Evolutionary conservation across 495 filamentous ascomycete genomes (phyloP), one percentile per base, ranked within the genome.

Genomic region (Neurospora sp.): DNA sequence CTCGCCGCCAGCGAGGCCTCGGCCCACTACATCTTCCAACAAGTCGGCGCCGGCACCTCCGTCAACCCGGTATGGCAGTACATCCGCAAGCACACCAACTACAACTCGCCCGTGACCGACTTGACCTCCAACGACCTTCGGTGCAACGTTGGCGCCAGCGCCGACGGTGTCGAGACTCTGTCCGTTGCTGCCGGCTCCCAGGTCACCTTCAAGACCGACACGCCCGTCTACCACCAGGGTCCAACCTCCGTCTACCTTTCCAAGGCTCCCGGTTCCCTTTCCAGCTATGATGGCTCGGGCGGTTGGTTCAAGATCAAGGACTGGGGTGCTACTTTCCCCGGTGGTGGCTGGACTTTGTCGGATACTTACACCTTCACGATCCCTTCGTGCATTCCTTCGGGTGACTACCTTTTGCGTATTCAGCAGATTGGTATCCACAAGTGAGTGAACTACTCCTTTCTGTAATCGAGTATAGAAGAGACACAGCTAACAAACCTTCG

Each of bases 401-500:
- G 89, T 66, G 86, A 90, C 53, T 91, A 91, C 74, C 87, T 91
- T 40, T 76, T 91, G 68, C 83, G 89, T 5, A 87, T 88, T 71
- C 88, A 91, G 77, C 83, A 84, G 38, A 83, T 91, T n/a, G 89
- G 82, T 40, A 86, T 90, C 79, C 88, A 90, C 82, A 90, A 89
- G 53, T 66, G 27, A 66, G 53, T 61, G 5, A 31, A 35, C 27
- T 27, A 27, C 27, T 27, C 27, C 27, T 27, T 27, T 1, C 27
- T 27, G 27, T 27, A 27, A 27, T 27, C 27, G 27, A 27, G 27
- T 1, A 2, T 27, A 27, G 27, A 27, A 27, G 27, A 1, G 27
- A 27, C 27, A 27, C 1, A 31, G 31, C 31, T 31, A 31, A 31
- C 31, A 4, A 31, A 31, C 3, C 31, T 4, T 31, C 3, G 3